Percentiles rank a stretch among this genome's conserved stretches.
Evolutionary conservation across 345 rosid species (phyloP).

Genomic region (Abelmoschus esculentus): DNA sequence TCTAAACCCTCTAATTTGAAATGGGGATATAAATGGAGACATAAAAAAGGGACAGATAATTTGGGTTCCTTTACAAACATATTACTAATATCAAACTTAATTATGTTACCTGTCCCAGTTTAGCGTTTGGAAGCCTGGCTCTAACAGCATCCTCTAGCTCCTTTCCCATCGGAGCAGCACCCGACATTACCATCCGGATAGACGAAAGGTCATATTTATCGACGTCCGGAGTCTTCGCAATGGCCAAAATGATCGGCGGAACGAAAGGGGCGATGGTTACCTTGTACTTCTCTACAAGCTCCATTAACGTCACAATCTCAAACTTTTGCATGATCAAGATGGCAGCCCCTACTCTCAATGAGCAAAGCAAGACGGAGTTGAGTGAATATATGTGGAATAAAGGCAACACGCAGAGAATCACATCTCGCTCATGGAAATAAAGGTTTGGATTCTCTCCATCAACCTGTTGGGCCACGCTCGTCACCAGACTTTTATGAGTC

Average conservation of each 20-base stretch:
- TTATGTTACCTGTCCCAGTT: slow-evolving; percentile 51
- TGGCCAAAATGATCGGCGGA: slow-evolving; percentile 49
- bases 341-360: slow-evolving; percentile 58
- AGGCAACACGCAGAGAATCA: slow-evolving; percentile 48
- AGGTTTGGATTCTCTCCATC: slow-evolving; percentile 69
- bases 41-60: too few species aligned
- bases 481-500: slow-evolving; percentile 53
- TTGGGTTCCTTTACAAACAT: too few species aligned
- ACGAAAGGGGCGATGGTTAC: slow-evolving; percentile 54
- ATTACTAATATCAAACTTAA: not conserved
- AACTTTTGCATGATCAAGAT: slow-evolving; percentile 57
- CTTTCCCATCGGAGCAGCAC: slow-evolving; percentile 66
- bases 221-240: slow-evolving; percentile 35
- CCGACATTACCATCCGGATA: slow-evolving; percentile 43
- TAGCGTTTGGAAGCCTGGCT: slow-evolving; percentile 46
- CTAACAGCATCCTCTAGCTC: slow-evolving; percentile 56
- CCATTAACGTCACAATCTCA: slow-evolving; percentile 34
- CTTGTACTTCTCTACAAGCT: slow-evolving; percentile 40
- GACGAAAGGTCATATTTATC: slow-evolving; percentile 50
- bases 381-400: slow-evolving; percentile 56
- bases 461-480: slow-evolving; percentile 64
- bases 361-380: slow-evolving; percentile 40
- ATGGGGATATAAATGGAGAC: too few species aligned
- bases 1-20: too few species aligned
- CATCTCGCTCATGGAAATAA: slow-evolving; percentile 45